Conservation (phyloP, 495 filamentous ascomycete genomes). For the Talaromyces nanjingensis region DNA sequence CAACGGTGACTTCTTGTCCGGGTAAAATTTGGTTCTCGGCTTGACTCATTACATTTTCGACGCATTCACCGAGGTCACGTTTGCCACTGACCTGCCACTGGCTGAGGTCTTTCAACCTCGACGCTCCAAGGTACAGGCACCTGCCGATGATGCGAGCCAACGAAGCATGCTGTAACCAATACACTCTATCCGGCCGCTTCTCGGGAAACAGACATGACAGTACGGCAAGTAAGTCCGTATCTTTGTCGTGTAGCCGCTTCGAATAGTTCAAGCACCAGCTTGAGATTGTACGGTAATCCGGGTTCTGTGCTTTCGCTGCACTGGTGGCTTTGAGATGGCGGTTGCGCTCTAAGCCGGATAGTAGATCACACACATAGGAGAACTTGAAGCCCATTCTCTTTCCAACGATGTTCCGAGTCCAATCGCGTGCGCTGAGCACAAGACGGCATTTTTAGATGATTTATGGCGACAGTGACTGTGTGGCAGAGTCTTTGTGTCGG, state of each 20-base stretch:
- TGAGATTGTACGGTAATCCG: constrained; percentile 32
- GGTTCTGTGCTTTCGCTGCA: constrained; percentile 20
- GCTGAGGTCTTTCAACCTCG: constrained; percentile 52
- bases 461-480: neutral
- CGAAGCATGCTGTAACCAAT: constrained; percentile 51
- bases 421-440: neutral
- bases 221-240: constrained; percentile 50
- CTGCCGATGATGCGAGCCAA: constrained; percentile 59
- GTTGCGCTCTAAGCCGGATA: constrained; percentile 46
- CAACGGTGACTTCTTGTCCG: constrained; percentile 50
- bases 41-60: constrained; percentile 57
- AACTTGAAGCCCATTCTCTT: constrained; percentile 56
- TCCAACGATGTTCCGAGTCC: neutral
- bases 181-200: constrained; percentile 67
- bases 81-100: constrained; percentile 51
- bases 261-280: constrained; percentile 57
- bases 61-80: constrained; percentile 62
- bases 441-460: constrained; percentile 7
- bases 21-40: constrained; percentile 44
- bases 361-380: constrained; percentile 50
- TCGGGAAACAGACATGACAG: constrained; percentile 71
- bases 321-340: constrained; percentile 32
- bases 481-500: neutral
- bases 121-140: constrained; percentile 52
- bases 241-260: constrained; percentile 38